These are phyloP conservation scores for Amauroascus niger DNA, from an alignment of 2,329 filamentous ascomycete species.

Conservation along the genomic window DNA sequence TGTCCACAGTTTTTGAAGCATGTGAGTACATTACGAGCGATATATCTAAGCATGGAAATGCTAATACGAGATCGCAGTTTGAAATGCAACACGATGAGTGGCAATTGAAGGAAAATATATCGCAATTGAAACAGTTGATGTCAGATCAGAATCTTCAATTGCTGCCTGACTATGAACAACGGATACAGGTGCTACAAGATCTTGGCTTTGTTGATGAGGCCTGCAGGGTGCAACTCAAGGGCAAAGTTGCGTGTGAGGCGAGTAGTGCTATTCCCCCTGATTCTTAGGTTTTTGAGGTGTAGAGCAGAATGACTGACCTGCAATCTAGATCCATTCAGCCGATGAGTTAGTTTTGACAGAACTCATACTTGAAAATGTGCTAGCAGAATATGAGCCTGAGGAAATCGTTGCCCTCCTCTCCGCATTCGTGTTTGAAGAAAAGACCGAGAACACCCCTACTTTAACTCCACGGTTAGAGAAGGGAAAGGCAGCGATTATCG, in stretches of 20 bases:
- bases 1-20: slow-evolving; percentile 82
- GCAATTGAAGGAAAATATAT: slow-evolving; percentile 90
- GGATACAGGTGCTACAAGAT: slow-evolving; percentile 82
- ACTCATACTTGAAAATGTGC: slow-evolving; percentile 88
- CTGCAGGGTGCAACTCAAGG: slow-evolving; percentile 84
- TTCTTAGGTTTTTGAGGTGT: neutral
- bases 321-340: slow-evolving; percentile 69
- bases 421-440: slow-evolving; percentile 95
- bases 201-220: slow-evolving; percentile 83
- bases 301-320: slow-evolving; percentile 6
- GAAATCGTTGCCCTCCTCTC: slow-evolving; percentile 93
- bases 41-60: neutral
- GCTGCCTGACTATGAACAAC: slow-evolving; percentile 91
- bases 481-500: slow-evolving; percentile 75
- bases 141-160: slow-evolving; percentile 95
- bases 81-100: slow-evolving; percentile 95
- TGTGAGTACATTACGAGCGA: slow-evolving; percentile 47
- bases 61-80: slow-evolving; percentile 47
- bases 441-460: slow-evolving; percentile 71
- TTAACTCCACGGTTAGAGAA: slow-evolving; percentile 72
- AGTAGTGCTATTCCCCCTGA: neutral
- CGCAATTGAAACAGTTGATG: slow-evolving; percentile 73
- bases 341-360: slow-evolving; percentile 95
- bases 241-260: slow-evolving; percentile 90
- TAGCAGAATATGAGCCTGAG: slow-evolving; percentile 88